Percentiles rank a stretch among this genome's conserved stretches.
Evolutionary conservation across 1,284 basidiomycete species (phyloP).

Genomic region (Puccinia horiana): DNA sequence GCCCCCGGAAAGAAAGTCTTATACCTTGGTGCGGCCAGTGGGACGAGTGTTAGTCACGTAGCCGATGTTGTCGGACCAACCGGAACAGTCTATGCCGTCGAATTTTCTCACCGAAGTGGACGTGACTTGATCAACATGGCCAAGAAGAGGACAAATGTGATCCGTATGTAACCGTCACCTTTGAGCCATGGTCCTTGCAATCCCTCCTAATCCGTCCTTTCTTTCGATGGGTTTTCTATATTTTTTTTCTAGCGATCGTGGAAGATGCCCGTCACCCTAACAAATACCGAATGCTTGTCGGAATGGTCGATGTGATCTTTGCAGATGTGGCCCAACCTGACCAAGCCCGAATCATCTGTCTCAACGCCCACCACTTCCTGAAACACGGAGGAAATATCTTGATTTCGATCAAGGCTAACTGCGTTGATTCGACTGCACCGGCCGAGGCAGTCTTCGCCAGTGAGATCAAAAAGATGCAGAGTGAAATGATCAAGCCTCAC

Average conservation of each 20-base stretch:
- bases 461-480: slow-evolving; percentile 82
- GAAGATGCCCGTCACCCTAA: slow-evolving; percentile 94
- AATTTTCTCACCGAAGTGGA: slow-evolving; percentile 94
- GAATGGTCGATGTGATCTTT: slow-evolving; percentile 92
- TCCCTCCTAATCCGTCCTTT: background rate
- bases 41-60: slow-evolving; percentile 97
- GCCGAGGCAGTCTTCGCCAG: slow-evolving; percentile 86
- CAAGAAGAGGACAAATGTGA: slow-evolving; percentile 98
- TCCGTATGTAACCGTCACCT: slow-evolving; percentile 69
- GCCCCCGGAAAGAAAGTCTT: slow-evolving; percentile 92
- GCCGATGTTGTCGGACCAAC: slow-evolving; percentile 97
- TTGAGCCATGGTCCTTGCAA: background rate
- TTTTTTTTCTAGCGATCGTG: slow-evolving; percentile 72
- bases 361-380: slow-evolving; percentile 94
- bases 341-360: slow-evolving; percentile 77
- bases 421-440: slow-evolving; percentile 91
- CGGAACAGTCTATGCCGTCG: slow-evolving; percentile 95
- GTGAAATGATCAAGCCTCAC: slow-evolving; percentile 81
- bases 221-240: slow-evolving; percentile 24
- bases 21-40: slow-evolving; percentile 92
- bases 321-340: slow-evolving; percentile 98
- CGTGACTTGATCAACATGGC: slow-evolving; percentile 99
- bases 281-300: slow-evolving; percentile 91
- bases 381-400: slow-evolving; percentile 90
- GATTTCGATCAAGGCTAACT: slow-evolving; percentile 99